phyloP scores from a whole-genome alignment of 2,329 filamentous ascomycete genomes.

The Cladosporium sp. region DNA sequence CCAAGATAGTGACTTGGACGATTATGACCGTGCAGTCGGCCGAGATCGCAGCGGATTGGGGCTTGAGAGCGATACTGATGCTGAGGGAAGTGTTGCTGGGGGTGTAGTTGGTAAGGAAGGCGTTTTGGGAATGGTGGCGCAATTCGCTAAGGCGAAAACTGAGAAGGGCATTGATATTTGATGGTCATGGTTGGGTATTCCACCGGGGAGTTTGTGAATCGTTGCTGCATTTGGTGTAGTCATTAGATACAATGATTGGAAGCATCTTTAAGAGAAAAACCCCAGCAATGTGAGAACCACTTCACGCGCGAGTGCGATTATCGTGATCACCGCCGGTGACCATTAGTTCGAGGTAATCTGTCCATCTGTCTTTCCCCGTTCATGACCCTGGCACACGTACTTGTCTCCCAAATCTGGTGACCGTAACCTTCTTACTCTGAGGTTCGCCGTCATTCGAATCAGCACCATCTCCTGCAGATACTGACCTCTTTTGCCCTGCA shows the following conservation, averaged over 20 bases:
- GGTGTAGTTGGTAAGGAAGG: conserved; percentile 43
- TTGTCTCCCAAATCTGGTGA: neutral
- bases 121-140: conserved; percentile 61
- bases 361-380: no score
- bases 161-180: conserved; percentile 36
- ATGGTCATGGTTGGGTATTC: no score
- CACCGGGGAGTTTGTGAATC: conserved; percentile 12
- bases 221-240: neutral
- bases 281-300: no score
- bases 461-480: neutral
- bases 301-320: no score
- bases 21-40: conserved; percentile 37
- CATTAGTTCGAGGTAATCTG: no score
- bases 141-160: conserved; percentile 60
- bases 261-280: no score
- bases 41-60: conserved; percentile 16
- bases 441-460: neutral
- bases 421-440: neutral
- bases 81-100: conserved; percentile 27
- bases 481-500: neutral
- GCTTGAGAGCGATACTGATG: conserved; percentile 34
- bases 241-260: no score
- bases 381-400: neutral
- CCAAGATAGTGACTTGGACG: conserved; percentile 55
- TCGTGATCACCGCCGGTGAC: no score